Evolutionary conservation across 106 monocot species (phyloP), one percentile per base, ranked within the genome.

Genomic region (Acorus calamus): DNA sequence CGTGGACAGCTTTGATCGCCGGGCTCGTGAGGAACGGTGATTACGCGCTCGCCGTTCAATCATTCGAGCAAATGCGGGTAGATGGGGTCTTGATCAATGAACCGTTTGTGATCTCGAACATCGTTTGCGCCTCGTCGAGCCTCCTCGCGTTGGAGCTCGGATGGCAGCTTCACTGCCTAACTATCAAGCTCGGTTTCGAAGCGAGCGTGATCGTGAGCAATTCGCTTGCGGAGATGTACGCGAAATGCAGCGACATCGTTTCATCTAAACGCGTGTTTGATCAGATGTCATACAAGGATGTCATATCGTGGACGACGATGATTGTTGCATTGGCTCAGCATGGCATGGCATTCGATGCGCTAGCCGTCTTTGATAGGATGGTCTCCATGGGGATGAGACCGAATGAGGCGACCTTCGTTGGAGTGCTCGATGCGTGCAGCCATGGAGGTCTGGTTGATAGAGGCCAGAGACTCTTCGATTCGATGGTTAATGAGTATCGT

Each of bases 251-350:
- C 8, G 79, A 82, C 46, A 84, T 96, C 13, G 49, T 3, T 28
- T 82, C 78, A 47, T 81, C 96, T 3, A 81, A 87, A 64, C 66
- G 58, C 11, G 66, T 69, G 0, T 96, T 96, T 64, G 78, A 91
- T 13, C 66, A 66, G n/a, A 69, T 84, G 11, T 1, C 28, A 7
- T 6, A 4, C 11, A 51, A 73, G 42, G 90, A 83, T 59, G 76
- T 91, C 0, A 53, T 96, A 49, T 91, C 96, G 3, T 96, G 96
- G 96, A 96, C 96, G 3, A 87, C 96, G 1, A 91, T 96, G 90
- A 78, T 91, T 14, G 78, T 96, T 42, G 90, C 84, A 6, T 89
- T 90, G 70, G 94, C 90, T n/a, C 90, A 87, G 53, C 89, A 90
- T 60, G 94, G 90, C 2, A 59, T 73, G 14, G 82, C 90, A 2